Evolutionary conservation across 1,284 basidiomycete species (phyloP), one percentile per base, ranked within the genome.

Genomic region (Erythrobasidium hasegawianum): DNA sequence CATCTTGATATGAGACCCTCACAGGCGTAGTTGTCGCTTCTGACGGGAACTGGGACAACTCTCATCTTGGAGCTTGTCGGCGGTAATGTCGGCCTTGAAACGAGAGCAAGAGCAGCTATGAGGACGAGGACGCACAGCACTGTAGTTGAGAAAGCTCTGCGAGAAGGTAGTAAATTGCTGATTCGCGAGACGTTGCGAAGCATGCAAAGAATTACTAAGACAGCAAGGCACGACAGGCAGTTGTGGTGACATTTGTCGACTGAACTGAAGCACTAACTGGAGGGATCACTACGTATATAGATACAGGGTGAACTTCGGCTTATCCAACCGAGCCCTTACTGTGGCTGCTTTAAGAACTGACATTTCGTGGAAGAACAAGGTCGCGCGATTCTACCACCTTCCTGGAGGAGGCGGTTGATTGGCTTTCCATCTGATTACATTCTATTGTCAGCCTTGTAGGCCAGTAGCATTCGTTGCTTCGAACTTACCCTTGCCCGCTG

Each of bases 1-100:
- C n/a, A n/a, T n/a, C n/a, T n/a, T n/a, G 11, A 33, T 33, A 33
- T 33, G 33, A 33, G 2, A 50, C 41, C 62, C 71, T 50, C 67
- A 53, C 26, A 78, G 38, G 65, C 76, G 70, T 65, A 65, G 38
- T 78, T 77, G 71, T 78, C 77, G 24, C 74, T 70, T 27, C 75
- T 70, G 14, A 77, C 74, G 33, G 76, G 74, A 1, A 77, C 75
- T 3, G 76, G 76, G 20, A 73, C 66, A 56, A 77, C 66, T 49
- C 74, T 71, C 76, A 77, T 77, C 13, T 69, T 72, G 59, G 61
- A 64, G 43, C 58, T 68, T 57, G 39, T 40, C 38, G 22, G 13
- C 16, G 14, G 41, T 29, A 56, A 24, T 20, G 56, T 65, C 18
- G 47, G 43, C 13, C 5, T 55, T 24, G 38, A 18, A 22, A n/a